phyloP scores from a whole-genome alignment of 2,329 filamentous ascomycete genomes.

The Harringtonia aguacate region DNA sequence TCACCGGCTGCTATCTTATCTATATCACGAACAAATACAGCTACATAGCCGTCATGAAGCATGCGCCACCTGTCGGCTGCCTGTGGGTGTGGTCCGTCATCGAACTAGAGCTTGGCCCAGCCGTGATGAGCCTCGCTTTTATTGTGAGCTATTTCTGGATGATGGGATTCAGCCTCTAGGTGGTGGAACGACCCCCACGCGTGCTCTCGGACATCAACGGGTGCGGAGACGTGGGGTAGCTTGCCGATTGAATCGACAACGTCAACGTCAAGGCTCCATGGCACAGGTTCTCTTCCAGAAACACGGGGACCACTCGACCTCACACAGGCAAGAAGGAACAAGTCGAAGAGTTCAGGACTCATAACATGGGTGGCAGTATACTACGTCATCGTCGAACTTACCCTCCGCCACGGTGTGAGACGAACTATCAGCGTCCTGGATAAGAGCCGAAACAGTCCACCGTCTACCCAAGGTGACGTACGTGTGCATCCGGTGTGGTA shows the following conservation, averaged over 20 bases:
- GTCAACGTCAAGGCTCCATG: no score
- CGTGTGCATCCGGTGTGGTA: slow-evolving; percentile 41
- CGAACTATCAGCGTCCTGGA: slow-evolving; percentile 31
- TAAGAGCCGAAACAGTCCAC: slow-evolving; percentile 27
- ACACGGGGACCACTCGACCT: no score
- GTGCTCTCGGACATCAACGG: no score
- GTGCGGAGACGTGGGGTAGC: no score
- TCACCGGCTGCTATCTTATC: slow-evolving; percentile 68
- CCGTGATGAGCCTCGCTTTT: slow-evolving; percentile 41
- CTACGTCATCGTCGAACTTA: no score
- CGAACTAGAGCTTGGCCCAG: slow-evolving; percentile 65
- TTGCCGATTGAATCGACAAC: neutral
- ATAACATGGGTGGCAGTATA: slow-evolving; percentile 39
- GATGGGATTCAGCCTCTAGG: slow-evolving; percentile 31
- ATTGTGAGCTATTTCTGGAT: slow-evolving; percentile 34
- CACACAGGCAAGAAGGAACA: no score
- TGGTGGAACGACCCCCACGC: no score
- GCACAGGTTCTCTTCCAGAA: no score
- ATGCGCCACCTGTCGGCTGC: slow-evolving; percentile 76
- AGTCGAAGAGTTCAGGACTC: no score
- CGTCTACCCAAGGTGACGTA: slow-evolving; percentile 29
- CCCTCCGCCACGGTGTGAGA: slow-evolving; percentile 31
- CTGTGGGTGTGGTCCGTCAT: slow-evolving; percentile 91
- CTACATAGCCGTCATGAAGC: slow-evolving; percentile 87
- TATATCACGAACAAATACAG: slow-evolving; percentile 67